A percentile compares a stretch with the other conserved stretches of the same genome.
Evolutionary conservation across 148 eudicot species (phyloP).

Genomic region (Silene conica): DNA sequence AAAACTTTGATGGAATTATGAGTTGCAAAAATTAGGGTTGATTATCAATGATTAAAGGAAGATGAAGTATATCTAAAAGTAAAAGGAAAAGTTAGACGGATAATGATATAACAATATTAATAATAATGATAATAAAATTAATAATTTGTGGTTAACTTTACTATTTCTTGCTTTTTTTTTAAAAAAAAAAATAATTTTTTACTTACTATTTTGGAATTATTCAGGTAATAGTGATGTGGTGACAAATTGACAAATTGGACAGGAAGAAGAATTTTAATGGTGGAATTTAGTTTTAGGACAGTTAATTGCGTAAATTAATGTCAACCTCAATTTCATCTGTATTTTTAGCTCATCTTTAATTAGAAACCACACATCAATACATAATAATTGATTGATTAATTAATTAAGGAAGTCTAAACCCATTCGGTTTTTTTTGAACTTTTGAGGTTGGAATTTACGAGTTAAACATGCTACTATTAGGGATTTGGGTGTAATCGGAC

Average conservation of each 20-base stretch:
- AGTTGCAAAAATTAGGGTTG: neutral
- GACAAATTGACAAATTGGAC: neutral
- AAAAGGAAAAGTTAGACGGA: slow-evolving; percentile 9
- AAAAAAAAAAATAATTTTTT: no score
- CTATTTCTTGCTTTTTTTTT: slow-evolving; percentile 1
- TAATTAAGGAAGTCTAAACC: no score
- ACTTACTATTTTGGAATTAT: neutral
- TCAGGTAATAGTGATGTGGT: neutral
- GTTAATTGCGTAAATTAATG: slow-evolving; percentile 23
- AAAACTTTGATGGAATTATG: neutral
- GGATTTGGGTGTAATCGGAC: no score
- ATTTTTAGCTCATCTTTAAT: neutral
- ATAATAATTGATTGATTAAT: no score
- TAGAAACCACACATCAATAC: neutral
- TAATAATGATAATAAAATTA: neutral
- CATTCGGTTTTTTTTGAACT: no score
- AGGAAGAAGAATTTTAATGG: slow-evolving; percentile 10
- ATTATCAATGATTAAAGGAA: slow-evolving; percentile 10
- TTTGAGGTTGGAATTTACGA: no score
- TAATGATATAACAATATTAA: slow-evolving; percentile 8
- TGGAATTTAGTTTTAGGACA: neutral
- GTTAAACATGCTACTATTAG: no score
- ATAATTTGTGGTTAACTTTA: neutral
- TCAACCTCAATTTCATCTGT: slow-evolving; percentile 21
- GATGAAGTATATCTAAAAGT: neutral